Evolutionary conservation across 352 stramenopile genomes (phyloP).

Genomic region (Thalassiosira ordinaria): DNA sequence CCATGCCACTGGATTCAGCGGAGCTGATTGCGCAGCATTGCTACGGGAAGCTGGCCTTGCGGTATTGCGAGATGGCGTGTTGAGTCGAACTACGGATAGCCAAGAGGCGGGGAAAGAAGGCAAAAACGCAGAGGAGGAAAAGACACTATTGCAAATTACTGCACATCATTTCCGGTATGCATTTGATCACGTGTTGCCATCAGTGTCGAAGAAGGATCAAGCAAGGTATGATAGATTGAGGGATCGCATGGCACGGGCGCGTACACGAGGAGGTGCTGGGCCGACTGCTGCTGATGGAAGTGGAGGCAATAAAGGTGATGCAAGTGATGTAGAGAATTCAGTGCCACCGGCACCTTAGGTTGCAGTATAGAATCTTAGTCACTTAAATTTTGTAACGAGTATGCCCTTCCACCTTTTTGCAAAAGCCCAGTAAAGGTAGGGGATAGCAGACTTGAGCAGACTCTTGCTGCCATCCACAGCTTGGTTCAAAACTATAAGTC

Average conservation of each 20-base stretch:
- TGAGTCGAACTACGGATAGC: conserved; percentile 22
- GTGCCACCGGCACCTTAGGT: too few relatives aligned
- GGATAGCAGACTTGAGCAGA: too few relatives aligned
- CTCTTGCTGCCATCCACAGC: too few relatives aligned
- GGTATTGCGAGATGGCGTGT: conserved; percentile 87
- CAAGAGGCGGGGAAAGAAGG: conserved; percentile 1
- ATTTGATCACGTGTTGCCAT: too few relatives aligned
- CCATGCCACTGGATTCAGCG: conserved; percentile 96
- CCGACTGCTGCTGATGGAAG: too few relatives aligned
- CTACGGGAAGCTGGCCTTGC: conserved; percentile 98
- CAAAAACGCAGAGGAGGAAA: conserved; percentile 10
- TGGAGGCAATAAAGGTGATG: conserved; percentile 14
- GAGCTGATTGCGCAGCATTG: conserved; percentile 97
- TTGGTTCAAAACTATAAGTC: too few relatives aligned
- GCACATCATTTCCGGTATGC: conserved; percentile 80
- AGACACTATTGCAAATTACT: conserved; percentile 65
- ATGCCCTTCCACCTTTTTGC: too few relatives aligned
- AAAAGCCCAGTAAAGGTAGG: too few relatives aligned
- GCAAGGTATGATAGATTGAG: conserved; percentile 81
- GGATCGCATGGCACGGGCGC: conserved; percentile 78
- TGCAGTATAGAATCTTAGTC: too few relatives aligned
- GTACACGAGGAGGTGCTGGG: conserved; percentile 52
- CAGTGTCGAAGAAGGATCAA: conserved; percentile 84
- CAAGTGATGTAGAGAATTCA: conserved; percentile 41
- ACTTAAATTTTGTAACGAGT: too few relatives aligned